Base-by-base conservation (phyloP, 352 stramenopile genomes). In the Saprolegnia parasitica region DNA sequence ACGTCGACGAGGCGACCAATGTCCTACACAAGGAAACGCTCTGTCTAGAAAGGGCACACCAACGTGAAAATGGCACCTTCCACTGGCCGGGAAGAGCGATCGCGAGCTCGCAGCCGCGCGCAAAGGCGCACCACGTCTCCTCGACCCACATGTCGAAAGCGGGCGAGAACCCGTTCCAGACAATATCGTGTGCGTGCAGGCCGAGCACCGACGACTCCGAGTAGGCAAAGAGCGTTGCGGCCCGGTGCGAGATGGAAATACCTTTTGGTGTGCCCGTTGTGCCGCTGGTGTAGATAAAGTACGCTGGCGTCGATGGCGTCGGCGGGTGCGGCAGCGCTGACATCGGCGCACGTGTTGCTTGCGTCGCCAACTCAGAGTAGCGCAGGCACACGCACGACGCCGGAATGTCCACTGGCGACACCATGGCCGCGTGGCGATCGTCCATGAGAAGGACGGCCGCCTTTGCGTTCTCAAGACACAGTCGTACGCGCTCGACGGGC, bases 101-200 rank as follows among this genome's bases (percentile, higher is more conserved):
- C 20, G 55, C 55, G 18, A 62, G 35, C 15, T 62, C 26, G 35
- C 26, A 62, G 5, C 26, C 55, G 26, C 35, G 55, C 26, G 55
- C 55, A 62, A 62, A 62, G 5, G 5, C 55, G 35, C 55, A 62
- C 55, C 55, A 62, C 3, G 55, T 62, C 24, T 62, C 55, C 24
- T 62, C 55, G 55, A 62, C 55, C 55, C 55, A 62, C 55, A 62
- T 62, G 35, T 62, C 55, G 45, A 62, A 62, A 5, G 55, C 55
- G 4, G 55, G 55, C 1, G 55, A 62, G n/a, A 62, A 62, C 5
- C 29, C 55, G 45, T 62, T 62, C 55, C 55, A 62, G 5, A 62
- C 55, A 8, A 62, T 35, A 8, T 62, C 55, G 10, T 4, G 5
- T 16, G 26, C 24, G 24, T 6, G 23, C 18, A 62, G 24, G 11